A percentile compares a stretch with the other conserved stretches of the same genome.
These are phyloP conservation scores for Rutstroemia sp. DNA, from an alignment of 2,329 filamentous ascomycete species.

Conservation along the genomic window DNA sequence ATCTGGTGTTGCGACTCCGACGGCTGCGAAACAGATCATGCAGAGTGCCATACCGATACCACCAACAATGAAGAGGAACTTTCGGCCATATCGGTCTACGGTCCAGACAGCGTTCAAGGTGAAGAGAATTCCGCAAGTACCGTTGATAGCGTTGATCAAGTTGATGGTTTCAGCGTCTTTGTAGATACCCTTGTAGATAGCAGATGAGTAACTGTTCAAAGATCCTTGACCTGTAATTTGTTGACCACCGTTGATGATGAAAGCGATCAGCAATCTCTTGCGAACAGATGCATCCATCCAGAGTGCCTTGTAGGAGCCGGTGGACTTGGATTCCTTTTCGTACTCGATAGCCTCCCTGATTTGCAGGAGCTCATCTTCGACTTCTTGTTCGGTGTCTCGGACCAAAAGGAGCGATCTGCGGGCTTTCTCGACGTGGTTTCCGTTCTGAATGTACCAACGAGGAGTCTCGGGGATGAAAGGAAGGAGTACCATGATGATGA, in stretches of 20 bases:
- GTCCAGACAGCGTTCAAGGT: conserved; percentile 69
- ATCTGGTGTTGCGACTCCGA: conserved; percentile 49
- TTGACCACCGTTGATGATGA: conserved; percentile 59
- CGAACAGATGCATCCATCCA: conserved; percentile 64
- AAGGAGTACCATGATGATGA: conserved; percentile 53
- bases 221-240: conserved; percentile 39
- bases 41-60: conserved; percentile 61
- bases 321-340: conserved; percentile 60
- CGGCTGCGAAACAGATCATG: conserved; percentile 58
- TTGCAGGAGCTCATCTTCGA: conserved; percentile 53
- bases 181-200: conserved; percentile 68
- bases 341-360: conserved; percentile 65
- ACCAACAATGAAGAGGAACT: conserved; percentile 62
- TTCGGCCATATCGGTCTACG: conserved; percentile 63
- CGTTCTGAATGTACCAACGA: conserved; percentile 57
- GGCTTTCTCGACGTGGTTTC: conserved; percentile 43
- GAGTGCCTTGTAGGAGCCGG: conserved; percentile 53
- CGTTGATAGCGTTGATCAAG: conserved; percentile 68
- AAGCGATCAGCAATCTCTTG: conserved; percentile 57
- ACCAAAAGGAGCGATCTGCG: conserved; percentile 44
- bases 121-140: conserved; percentile 65
- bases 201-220: conserved; percentile 66
- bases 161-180: conserved; percentile 50
- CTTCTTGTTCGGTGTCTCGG: conserved; percentile 53
- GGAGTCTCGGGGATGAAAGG: conserved; percentile 64